Percentiles rank a stretch among this genome's conserved stretches.
Evolutionary conservation across 163 green algal species (phyloP).

Genomic region (Chlorella variabilis): DNA sequence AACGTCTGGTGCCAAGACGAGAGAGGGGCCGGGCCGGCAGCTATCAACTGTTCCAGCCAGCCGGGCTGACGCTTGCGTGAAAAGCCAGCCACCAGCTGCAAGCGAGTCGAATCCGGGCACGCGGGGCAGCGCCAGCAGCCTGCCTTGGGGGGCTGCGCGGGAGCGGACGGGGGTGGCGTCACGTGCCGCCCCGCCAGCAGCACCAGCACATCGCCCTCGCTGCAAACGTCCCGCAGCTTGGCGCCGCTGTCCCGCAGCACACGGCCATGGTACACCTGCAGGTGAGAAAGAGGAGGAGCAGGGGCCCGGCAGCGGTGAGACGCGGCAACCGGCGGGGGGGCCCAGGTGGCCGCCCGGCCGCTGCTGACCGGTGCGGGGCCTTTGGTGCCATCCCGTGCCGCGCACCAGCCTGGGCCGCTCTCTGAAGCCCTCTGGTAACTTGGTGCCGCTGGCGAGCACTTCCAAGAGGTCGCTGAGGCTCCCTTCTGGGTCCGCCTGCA

Average conservation of each 20-base stretch:
- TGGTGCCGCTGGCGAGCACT: neutral
- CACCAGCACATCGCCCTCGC: constrained; percentile 8
- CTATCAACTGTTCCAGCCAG: too few relatives aligned
- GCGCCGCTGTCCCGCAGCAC: neutral
- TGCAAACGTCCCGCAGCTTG: neutral
- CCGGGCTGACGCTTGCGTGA: too few relatives aligned
- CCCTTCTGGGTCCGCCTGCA: neutral
- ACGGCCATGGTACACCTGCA: constrained; percentile 20
- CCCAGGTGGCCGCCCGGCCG: too few relatives aligned
- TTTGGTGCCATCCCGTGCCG: neutral
- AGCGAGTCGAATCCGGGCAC: too few relatives aligned
- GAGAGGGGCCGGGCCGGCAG: too few relatives aligned
- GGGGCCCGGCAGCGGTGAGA: neutral
- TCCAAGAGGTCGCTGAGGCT: neutral
- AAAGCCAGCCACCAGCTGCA: too few relatives aligned
- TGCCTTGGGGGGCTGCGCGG: neutral
- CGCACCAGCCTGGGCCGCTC: constrained; percentile 11
- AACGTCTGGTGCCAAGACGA: too few relatives aligned
- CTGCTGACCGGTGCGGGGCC: neutral
- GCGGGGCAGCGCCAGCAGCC: neutral
- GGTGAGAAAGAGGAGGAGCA: too few relatives aligned
- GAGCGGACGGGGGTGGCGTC: neutral
- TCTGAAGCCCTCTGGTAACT: too few relatives aligned
- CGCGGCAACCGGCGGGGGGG: too few relatives aligned
- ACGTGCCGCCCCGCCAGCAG: constrained; percentile 13